Evolutionary conservation across 306 rosid genomes (phyloP).

Genomic region (Citrullus colocynthis): DNA sequence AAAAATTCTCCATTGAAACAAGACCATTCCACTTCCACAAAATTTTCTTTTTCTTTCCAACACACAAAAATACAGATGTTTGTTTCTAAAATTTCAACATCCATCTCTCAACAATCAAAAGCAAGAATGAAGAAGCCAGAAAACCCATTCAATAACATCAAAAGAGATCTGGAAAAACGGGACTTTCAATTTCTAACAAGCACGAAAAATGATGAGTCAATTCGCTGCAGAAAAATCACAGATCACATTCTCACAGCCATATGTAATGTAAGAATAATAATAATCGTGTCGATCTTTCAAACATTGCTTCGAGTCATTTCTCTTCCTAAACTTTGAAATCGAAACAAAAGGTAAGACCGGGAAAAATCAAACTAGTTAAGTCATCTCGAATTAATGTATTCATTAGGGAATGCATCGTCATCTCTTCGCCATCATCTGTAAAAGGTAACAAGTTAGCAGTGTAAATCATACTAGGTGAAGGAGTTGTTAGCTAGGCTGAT

Average conservation of each 20-base stretch:
- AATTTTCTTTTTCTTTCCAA: too few species aligned
- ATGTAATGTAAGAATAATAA: neutral
- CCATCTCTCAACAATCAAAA: neutral
- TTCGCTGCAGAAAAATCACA: neutral
- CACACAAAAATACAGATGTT: too few species aligned
- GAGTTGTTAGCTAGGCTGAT: conserved; percentile 33
- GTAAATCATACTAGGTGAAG: conserved; percentile 7
- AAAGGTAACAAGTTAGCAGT: conserved; percentile 29
- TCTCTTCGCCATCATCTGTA: neutral
- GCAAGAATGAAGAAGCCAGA: neutral
- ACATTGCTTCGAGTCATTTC: neutral
- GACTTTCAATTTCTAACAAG: neutral
- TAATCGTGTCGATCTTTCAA: neutral
- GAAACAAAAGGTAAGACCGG: neutral
- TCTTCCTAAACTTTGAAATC: conserved; percentile 3
- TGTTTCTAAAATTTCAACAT: neutral
- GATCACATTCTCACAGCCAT: conserved; percentile 1
- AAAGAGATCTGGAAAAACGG: neutral
- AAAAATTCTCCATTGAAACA: too few species aligned
- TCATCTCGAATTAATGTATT: neutral
- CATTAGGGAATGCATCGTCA: neutral
- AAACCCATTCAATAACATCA: neutral
- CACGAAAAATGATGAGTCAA: neutral
- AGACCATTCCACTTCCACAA: too few species aligned
- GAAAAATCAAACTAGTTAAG: neutral